phyloP scores from a whole-genome alignment of 768 basidiomycete species.

The Boletellus ananas region DNA sequence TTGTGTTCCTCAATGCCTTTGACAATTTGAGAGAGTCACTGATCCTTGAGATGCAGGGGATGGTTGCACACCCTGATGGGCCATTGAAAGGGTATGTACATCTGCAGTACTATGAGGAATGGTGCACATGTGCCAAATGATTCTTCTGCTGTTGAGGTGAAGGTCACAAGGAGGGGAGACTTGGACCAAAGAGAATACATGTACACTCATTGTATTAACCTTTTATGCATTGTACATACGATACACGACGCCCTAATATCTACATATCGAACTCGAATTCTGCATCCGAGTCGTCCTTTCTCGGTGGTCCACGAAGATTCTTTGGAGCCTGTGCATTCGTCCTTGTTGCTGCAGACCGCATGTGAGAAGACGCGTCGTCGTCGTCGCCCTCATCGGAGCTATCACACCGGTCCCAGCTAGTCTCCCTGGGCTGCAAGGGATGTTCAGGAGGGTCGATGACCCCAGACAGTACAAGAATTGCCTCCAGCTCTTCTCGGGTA shows the following conservation, averaged over 20 bases:
- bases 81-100: too few species aligned
- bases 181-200: too few species aligned
- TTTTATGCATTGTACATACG: too few species aligned
- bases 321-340: conserved; percentile 49
- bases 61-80: background rate
- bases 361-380: conserved; percentile 48
- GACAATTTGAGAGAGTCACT: background rate
- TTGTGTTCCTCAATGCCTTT: background rate
- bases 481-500: conserved; percentile 58
- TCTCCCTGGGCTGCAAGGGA: conserved; percentile 26
- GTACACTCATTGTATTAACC: too few species aligned
- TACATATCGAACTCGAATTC: conserved; percentile 76
- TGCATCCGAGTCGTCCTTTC: conserved; percentile 70
- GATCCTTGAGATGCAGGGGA: background rate
- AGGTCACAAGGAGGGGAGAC: too few species aligned
- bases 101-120: too few species aligned
- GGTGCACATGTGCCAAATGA: too few species aligned
- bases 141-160: too few species aligned
- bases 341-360: conserved; percentile 56
- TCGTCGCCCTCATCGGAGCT: conserved; percentile 46
- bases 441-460: conserved; percentile 59
- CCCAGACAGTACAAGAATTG: conserved; percentile 58
- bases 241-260: conserved; percentile 3
- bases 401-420: conserved; percentile 35
- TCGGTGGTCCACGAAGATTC: conserved; percentile 48